phyloP scores from a whole-genome alignment of 73 alveolate genomes.

The Chromera velia region DNA sequence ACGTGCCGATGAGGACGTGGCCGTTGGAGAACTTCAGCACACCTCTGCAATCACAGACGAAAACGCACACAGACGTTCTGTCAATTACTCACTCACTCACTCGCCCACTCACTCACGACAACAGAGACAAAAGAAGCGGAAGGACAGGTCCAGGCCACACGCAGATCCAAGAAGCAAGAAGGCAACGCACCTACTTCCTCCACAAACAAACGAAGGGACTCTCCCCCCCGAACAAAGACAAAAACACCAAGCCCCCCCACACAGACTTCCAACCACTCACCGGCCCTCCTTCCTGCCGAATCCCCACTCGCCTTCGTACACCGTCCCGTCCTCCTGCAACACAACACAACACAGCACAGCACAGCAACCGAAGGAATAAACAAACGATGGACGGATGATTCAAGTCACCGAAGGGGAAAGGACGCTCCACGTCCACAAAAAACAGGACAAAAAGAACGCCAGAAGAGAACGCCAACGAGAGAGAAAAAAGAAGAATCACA shows the following conservation, averaged over 20 bases:
- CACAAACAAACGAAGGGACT: neutral
- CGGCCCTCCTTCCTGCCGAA: slow-evolving; percentile 31
- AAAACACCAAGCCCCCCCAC: neutral
- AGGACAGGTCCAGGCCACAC: neutral
- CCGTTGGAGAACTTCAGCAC: slow-evolving; percentile 30
- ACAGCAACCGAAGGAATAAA: neutral
- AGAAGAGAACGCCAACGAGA: neutral
- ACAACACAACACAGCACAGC: neutral
- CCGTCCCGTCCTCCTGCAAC: slow-evolving; percentile 28
- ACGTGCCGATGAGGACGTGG: slow-evolving; percentile 29
- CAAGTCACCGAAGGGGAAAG: neutral
- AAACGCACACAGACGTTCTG: neutral
- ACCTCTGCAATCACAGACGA: slow-evolving; percentile 17
- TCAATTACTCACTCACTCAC: neutral
- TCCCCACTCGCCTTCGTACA: slow-evolving; percentile 44
- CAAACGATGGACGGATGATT: neutral
- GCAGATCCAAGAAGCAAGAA: neutral
- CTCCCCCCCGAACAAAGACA: too few relatives aligned
- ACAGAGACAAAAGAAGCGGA: neutral
- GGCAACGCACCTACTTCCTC: neutral
- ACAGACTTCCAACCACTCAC: neutral
- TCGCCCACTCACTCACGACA: neutral
- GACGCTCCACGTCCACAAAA: neutral
- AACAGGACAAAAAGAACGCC: slow-evolving; percentile 33
- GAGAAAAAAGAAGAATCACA: neutral